Conservation (phyloP, 2,329 filamentous ascomycete species). For the Ceratocystis lukuohia region DNA sequence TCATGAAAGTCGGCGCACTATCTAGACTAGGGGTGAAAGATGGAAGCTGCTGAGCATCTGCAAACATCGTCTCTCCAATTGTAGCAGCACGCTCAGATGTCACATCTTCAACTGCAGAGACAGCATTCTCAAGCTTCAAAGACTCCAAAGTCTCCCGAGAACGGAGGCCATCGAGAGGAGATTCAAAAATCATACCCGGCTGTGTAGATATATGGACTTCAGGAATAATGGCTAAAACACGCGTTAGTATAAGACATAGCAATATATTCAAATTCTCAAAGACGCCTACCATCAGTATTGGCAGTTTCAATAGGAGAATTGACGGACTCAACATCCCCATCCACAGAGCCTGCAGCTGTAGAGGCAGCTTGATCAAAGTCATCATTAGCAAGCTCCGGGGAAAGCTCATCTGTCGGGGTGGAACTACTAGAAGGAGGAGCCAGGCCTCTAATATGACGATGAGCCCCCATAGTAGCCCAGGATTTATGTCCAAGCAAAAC, state of each 20-base stretch:
- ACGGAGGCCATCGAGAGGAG: background rate
- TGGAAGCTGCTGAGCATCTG: background rate
- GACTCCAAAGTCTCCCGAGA: background rate
- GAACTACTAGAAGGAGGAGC: background rate
- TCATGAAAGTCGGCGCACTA: background rate
- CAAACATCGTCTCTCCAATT: background rate
- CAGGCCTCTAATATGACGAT: conserved; percentile 1
- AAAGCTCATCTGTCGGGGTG: background rate
- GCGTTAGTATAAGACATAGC: background rate
- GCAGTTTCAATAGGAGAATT: background rate
- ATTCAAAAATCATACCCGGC: background rate
- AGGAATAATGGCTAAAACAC: background rate
- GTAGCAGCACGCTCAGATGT: background rate
- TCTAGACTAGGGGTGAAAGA: background rate
- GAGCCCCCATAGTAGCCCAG: background rate
- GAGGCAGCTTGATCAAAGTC: background rate
- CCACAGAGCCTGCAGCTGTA: background rate
- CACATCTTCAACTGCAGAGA: background rate
- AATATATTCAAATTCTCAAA: no score
- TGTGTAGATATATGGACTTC: background rate
- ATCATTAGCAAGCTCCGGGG: background rate
- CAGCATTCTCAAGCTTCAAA: background rate
- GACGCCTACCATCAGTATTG: background rate
- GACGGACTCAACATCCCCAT: background rate
- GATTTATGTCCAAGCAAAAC: conserved; percentile 5